Conservation (phyloP, 345 rosid species). For the Gossypium thurberi region DNA sequence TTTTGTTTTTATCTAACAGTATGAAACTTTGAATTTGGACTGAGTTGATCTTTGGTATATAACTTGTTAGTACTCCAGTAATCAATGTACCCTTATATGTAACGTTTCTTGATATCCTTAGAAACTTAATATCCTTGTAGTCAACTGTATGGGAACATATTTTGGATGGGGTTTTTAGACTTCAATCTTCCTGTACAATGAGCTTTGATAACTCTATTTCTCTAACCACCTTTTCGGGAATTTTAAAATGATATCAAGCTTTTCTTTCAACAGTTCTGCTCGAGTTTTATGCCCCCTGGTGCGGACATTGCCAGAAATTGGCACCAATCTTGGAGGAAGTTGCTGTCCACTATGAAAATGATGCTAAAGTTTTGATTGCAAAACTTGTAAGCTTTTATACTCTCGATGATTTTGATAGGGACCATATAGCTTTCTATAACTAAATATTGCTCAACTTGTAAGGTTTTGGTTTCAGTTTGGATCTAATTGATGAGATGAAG, state of each 20-base stretch:
- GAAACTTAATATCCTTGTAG: neutral
- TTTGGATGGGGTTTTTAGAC: neutral
- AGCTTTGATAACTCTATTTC: neutral
- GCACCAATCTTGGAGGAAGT: conserved; percentile 97
- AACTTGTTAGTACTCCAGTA: neutral
- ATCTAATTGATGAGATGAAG: neutral
- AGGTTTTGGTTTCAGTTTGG: neutral
- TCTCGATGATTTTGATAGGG: neutral
- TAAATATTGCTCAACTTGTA: neutral
- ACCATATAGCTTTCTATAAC: neutral
- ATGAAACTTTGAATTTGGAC: neutral
- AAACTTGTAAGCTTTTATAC: conserved; percentile 56
- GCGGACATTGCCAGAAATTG: conserved; percentile 88
- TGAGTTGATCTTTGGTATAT: neutral
- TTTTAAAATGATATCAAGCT: neutral
- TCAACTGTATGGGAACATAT: neutral
- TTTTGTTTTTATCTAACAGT: neutral
- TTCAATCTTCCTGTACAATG: neutral
- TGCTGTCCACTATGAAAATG: conserved; percentile 56
- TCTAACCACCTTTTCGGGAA: neutral
- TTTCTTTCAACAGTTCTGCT: conserved; percentile 54
- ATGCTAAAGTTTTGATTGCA: conserved; percentile 59
- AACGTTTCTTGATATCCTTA: neutral
- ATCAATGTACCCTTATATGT: neutral
- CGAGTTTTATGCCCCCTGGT: conserved; percentile 98